Evolutionary conservation across 148 eudicot species (phyloP).

Genomic region (Rhododendron griersonianum): DNA sequence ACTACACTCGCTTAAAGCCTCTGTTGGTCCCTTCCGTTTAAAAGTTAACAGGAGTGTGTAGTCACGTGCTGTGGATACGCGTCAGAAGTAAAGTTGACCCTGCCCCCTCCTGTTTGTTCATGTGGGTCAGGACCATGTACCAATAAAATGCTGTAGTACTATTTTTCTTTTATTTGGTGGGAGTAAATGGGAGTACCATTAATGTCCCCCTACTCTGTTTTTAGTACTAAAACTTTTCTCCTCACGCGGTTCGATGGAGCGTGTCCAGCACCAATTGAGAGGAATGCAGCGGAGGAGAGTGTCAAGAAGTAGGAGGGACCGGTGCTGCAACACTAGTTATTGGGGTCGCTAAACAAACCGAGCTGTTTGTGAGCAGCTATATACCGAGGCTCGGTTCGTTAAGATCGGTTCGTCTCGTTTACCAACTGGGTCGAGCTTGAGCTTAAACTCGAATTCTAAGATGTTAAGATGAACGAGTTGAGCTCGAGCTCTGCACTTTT

Average conservation of each 20-base stretch:
- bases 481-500: too few relatives aligned
- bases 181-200: not conserved
- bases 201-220: not conserved
- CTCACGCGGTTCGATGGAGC: not conserved
- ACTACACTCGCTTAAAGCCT: not conserved
- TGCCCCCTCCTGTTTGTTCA: not conserved
- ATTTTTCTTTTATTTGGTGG: not conserved
- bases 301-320: not conserved
- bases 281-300: not conserved
- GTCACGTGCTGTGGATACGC: not conserved
- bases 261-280: not conserved
- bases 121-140: conserved; percentile 10
- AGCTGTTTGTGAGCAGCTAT: too few relatives aligned
- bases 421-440: too few relatives aligned
- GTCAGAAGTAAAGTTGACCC: not conserved
- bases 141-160: conserved; percentile 2
- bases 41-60: not conserved
- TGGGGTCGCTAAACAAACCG: too few relatives aligned
- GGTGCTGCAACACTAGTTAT: too few relatives aligned
- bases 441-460: too few relatives aligned
- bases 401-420: too few relatives aligned
- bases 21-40: not conserved
- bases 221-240: not conserved
- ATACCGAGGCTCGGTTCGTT: too few relatives aligned
- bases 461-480: too few relatives aligned